A percentile compares a stretch with the other conserved stretches of the same genome.
Conservation (phyloP, 768 basidiomycete species). For the Bullera alba region DNA sequence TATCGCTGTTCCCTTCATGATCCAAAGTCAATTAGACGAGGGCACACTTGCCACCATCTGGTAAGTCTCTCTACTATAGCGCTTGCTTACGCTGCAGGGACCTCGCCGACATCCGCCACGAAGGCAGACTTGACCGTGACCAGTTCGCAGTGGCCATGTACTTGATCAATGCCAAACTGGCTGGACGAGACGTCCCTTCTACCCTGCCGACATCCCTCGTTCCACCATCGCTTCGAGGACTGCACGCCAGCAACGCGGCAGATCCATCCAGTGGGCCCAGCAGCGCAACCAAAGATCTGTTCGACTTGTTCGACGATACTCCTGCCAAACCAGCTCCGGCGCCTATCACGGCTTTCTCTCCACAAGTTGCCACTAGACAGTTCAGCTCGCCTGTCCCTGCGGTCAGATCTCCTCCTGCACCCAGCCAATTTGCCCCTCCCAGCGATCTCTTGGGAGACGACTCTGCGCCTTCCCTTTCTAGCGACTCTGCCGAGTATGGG, state of each 20-base stretch:
- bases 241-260: slow-evolving; percentile 33
- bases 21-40: slow-evolving; percentile 76
- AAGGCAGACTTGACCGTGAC: slow-evolving; percentile 77
- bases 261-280: slow-evolving; percentile 42
- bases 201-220: slow-evolving; percentile 66
- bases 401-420: slow-evolving; percentile 54
- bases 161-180: slow-evolving; percentile 77
- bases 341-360: slow-evolving; percentile 13
- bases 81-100: slow-evolving; percentile 58
- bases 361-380: slow-evolving; percentile 58
- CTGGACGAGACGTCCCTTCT: slow-evolving; percentile 62
- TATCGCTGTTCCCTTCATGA: slow-evolving; percentile 89
- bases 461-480: slow-evolving; percentile 7
- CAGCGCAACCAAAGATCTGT: slow-evolving; percentile 44
- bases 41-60: slow-evolving; percentile 83
- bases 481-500: slow-evolving; percentile 76
- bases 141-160: slow-evolving; percentile 95
- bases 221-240: slow-evolving; percentile 68
- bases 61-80: slow-evolving; percentile 51
- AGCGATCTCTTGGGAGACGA: slow-evolving; percentile 43
- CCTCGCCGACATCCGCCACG: slow-evolving; percentile 77
- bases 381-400: slow-evolving; percentile 47
- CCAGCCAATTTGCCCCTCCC: not conserved
- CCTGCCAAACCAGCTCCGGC: slow-evolving; percentile 4
- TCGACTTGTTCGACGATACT: slow-evolving; percentile 41